Evolutionary conservation across 306 rosid species (phyloP).

Genomic region (Adenanthera pavonina): DNA sequence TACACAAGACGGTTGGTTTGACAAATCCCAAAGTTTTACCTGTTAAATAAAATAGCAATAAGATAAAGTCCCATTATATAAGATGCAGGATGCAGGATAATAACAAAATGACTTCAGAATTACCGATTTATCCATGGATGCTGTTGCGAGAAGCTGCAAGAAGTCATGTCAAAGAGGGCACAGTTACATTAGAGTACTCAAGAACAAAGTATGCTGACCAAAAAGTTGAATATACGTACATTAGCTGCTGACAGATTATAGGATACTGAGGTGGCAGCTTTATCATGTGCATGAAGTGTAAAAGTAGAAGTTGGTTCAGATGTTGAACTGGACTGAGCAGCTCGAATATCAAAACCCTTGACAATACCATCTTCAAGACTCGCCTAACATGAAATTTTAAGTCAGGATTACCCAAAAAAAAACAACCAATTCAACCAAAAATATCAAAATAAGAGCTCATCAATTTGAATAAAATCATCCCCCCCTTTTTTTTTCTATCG

Average conservation of each 20-base stretch:
- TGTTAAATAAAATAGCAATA: slow-evolving; percentile 40
- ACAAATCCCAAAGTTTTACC: slow-evolving; percentile 97
- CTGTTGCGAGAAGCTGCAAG: slow-evolving; percentile 88
- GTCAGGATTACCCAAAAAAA: not conserved
- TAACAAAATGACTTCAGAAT: slow-evolving; percentile 23
- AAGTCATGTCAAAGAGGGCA: slow-evolving; percentile 21
- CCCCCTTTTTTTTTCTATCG: not conserved
- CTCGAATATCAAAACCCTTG: slow-evolving; percentile 80
- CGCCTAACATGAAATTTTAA: slow-evolving; percentile 56
- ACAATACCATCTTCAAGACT: slow-evolving; percentile 92
- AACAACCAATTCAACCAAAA: not conserved
- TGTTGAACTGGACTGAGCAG: slow-evolving; percentile 58
- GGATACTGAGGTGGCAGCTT: slow-evolving; percentile 74
- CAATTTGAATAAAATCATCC: not conserved
- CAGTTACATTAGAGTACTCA: slow-evolving; percentile 35
- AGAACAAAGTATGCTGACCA: slow-evolving; percentile 24
- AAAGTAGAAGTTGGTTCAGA: slow-evolving; percentile 67
- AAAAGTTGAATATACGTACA: slow-evolving; percentile 53
- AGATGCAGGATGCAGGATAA: not conserved
- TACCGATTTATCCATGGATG: slow-evolving; percentile 90
- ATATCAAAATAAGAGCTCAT: not conserved
- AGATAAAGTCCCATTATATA: slow-evolving; percentile 32
- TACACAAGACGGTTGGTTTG: slow-evolving; percentile 82
- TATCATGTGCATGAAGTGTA: slow-evolving; percentile 92
- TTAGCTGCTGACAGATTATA: slow-evolving; percentile 76